Conservation (phyloP, 1,284 basidiomycete genomes). For the Melampsora larici-populina region DNA sequence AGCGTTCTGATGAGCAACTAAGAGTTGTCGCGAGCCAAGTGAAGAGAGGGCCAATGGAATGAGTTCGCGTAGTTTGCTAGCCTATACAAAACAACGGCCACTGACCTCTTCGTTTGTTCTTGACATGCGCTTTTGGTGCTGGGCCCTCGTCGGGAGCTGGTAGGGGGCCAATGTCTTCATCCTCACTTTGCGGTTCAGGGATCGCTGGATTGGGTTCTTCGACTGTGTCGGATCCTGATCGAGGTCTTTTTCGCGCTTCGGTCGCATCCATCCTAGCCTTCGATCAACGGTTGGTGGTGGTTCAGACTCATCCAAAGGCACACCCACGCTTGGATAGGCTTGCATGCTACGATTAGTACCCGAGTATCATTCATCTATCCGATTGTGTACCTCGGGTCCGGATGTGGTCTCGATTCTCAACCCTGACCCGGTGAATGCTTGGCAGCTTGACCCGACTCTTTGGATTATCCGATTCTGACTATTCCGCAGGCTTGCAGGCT, state of each 20-base stretch:
- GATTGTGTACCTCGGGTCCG: no score
- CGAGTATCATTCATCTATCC: no score
- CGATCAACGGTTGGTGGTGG: no score
- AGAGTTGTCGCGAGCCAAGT: background rate
- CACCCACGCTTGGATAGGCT: no score
- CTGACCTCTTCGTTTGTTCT: slow-evolving; percentile 19
- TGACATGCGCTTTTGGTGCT: background rate
- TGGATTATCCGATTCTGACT: no score
- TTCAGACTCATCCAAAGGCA: no score
- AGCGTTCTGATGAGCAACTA: slow-evolving; percentile 7
- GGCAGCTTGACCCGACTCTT: no score
- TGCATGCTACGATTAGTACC: no score
- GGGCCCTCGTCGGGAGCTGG: slow-evolving; percentile 16
- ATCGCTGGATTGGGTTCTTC: background rate
- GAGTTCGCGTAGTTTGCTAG: background rate
- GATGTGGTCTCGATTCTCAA: no score
- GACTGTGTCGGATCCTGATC: background rate
- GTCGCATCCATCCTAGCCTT: no score
- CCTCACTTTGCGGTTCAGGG: background rate
- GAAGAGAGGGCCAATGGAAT: background rate
- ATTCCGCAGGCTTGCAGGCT: no score
- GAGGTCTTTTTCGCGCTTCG: background rate
- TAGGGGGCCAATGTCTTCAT: slow-evolving; percentile 31
- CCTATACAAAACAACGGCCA: background rate
- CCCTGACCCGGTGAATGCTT: no score